Evolutionary conservation across 495 filamentous ascomycete genomes (phyloP).

Genomic region (Xylona heveae): DNA sequence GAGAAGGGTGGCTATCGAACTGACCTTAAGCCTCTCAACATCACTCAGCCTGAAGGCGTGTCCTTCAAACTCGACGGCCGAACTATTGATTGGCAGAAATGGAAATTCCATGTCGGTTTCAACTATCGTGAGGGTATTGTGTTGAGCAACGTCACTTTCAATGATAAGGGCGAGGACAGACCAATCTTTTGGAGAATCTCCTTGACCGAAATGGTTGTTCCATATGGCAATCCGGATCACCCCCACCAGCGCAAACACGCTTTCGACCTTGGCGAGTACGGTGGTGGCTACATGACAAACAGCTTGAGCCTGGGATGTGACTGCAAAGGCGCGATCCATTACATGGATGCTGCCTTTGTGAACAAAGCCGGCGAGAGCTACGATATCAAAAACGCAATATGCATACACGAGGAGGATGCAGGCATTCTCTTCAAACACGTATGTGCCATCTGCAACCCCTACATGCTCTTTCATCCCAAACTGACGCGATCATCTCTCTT

Average conservation of each 20-base stretch:
- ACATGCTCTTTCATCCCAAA: background rate
- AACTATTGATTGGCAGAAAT: constrained; percentile 83
- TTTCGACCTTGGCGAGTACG: constrained; percentile 87
- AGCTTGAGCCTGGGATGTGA: constrained; percentile 74
- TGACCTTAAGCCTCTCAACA: constrained; percentile 80
- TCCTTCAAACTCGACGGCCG: constrained; percentile 69
- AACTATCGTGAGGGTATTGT: constrained; percentile 92
- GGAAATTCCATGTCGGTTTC: constrained; percentile 86
- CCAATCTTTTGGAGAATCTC: constrained; percentile 84
- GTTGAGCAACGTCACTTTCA: constrained; percentile 77
- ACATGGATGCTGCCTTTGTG: constrained; percentile 67
- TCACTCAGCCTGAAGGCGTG: constrained; percentile 86
- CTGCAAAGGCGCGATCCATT: constrained; percentile 90
- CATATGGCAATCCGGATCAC: constrained; percentile 82
- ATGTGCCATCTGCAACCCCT: background rate
- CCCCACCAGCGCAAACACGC: constrained; percentile 90
- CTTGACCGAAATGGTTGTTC: constrained; percentile 89
- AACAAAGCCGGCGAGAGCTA: constrained; percentile 56
- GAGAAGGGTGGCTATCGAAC: constrained; percentile 54
- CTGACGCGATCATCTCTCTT: background rate
- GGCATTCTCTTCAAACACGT: constrained; percentile 87
- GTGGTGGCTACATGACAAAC: constrained; percentile 92
- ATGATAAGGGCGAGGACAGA: constrained; percentile 63
- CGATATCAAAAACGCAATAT: constrained; percentile 88
- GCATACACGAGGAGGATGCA: constrained; percentile 87